A percentile compares a stretch with the other conserved stretches of the same genome.
Conservation (phyloP, 23 red algal species). For the Gracilaria domingensis region DNA sequence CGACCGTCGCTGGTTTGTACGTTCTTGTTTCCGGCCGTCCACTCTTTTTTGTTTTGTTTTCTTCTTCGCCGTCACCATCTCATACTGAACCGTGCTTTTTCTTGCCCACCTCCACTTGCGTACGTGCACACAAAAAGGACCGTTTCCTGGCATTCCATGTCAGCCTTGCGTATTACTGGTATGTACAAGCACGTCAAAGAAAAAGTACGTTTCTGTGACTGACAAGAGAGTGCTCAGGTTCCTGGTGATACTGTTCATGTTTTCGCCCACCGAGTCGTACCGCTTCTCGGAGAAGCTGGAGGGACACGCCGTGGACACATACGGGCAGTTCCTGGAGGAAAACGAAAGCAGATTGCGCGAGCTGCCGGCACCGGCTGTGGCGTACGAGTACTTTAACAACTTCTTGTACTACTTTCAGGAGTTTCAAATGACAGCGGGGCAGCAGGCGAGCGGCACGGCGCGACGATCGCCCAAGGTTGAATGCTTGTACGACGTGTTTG, state of each 20-base stretch:
- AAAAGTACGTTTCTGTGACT: neutral
- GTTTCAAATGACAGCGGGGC: slow-evolving; percentile 45
- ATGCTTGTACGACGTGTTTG: slow-evolving; percentile 91
- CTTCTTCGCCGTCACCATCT: neutral
- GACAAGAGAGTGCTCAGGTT: slow-evolving; percentile 33
- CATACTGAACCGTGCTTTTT: neutral
- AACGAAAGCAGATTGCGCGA: slow-evolving; percentile 68
- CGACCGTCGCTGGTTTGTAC: slow-evolving; percentile 74
- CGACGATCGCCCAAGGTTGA: slow-evolving; percentile 46
- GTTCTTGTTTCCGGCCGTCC: slow-evolving; percentile 33
- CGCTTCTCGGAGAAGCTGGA: slow-evolving; percentile 91
- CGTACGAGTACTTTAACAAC: slow-evolving; percentile 83
- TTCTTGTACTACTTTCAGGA: slow-evolving; percentile 87
- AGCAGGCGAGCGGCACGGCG: neutral
- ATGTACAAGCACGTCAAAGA: neutral
- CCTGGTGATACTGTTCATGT: slow-evolving; percentile 75
- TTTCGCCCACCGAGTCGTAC: slow-evolving; percentile 81
- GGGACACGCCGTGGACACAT: slow-evolving; percentile 94
- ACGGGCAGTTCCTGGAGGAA: slow-evolving; percentile 82
- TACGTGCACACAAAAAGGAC: slow-evolving; percentile 41
- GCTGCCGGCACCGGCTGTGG: slow-evolving; percentile 84
- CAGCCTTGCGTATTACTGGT: slow-evolving; percentile 91
- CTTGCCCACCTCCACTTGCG: neutral
- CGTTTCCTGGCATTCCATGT: slow-evolving; percentile 93
- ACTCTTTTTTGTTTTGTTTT: neutral